Base-by-base conservation (phyloP, 805 yeast species). In the Kuraishia capsulata region DNA sequence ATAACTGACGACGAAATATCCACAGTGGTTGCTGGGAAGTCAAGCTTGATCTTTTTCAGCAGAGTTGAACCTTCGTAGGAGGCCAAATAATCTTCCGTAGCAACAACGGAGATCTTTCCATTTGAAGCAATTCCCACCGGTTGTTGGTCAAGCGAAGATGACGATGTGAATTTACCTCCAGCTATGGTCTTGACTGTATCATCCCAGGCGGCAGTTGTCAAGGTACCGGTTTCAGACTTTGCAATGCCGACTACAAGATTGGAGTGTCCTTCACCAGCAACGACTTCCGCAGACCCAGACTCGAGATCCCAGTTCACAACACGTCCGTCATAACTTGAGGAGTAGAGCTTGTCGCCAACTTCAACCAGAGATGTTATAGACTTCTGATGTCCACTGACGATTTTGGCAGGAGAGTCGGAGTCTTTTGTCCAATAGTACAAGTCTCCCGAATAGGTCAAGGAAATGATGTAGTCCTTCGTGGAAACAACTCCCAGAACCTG, bases 281-380 rank as follows among this genome's bases (percentile, higher is more conserved):
- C 48, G 9, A 62, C 48, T 1, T 39, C 35, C 9, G 71, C 69
- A 5, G 63, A 56, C 14, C 67, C 62, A 1, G 52, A 40, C 2
- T 49, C 42, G 5, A 64, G 42, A 13, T 57, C 61, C 94, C 96
- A 86, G 41, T 66, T 54, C 33, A 73, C 57, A 8, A 89, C 58
- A 29, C 73, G 64, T 23, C 97, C 97, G 56, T 90, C 97, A 40
- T 81, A 78, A 24, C 90, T 79, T 14, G 96, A 96, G 2, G 89
- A 71, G 42, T 64, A 59, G 5, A 41, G 18, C 0, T 50, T 46
- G 2, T 40, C 47, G 4, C 52, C 57, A 30, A 26, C 45, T 10
- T 54, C 52, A 4, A 56, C 48, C 1, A 60, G 48, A 0, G 88
- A 71, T 1, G 96, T 86, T 40, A 90, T 73, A 11, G 88, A 70